Evolutionary conservation across 176 grass and related monocot species (phyloP).

Genomic region (Musa acuminata): DNA sequence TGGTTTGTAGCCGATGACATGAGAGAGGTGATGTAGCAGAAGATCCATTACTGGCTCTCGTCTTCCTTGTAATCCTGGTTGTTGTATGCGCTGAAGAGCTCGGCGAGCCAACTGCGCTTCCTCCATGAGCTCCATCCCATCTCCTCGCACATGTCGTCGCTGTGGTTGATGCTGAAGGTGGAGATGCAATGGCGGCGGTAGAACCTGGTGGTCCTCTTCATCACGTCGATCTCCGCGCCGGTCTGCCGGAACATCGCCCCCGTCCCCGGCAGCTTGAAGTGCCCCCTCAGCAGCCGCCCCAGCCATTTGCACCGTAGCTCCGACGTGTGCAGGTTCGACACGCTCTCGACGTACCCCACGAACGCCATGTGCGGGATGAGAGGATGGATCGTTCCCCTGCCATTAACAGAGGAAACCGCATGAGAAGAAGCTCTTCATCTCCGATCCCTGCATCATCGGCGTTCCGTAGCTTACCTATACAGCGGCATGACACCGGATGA

Average conservation of each 20-base stretch:
- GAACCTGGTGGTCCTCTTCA: constrained; percentile 84
- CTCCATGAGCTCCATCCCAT: constrained; percentile 56
- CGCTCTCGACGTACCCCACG: constrained; percentile 96
- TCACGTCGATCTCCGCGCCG: constrained; percentile 53
- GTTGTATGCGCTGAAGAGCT: constrained; percentile 76
- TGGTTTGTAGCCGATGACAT: no score
- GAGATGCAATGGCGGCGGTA: constrained; percentile 99
- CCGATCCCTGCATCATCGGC: no score
- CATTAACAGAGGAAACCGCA: background rate
- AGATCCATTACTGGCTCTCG: background rate
- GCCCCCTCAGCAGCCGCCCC: constrained; percentile 47
- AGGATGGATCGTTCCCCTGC: constrained; percentile 85
- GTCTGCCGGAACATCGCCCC: constrained; percentile 49
- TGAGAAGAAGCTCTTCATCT: no score
- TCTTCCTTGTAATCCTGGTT: constrained; percentile 87
- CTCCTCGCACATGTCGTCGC: constrained; percentile 85
- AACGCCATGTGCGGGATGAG: constrained; percentile 95
- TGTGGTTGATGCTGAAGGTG: constrained; percentile 97
- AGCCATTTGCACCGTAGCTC: constrained; percentile 92
- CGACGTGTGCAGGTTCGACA: constrained; percentile 96
- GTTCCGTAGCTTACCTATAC: constrained; percentile 46
- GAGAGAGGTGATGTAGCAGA: no score
- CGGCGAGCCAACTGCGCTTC: constrained; percentile 67
- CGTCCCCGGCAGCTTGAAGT: constrained; percentile 51
- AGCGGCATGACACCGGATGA: constrained; percentile 72